Conservation (phyloP, 495 filamentous ascomycete species). For the Pseudevernia furfuracea region DNA sequence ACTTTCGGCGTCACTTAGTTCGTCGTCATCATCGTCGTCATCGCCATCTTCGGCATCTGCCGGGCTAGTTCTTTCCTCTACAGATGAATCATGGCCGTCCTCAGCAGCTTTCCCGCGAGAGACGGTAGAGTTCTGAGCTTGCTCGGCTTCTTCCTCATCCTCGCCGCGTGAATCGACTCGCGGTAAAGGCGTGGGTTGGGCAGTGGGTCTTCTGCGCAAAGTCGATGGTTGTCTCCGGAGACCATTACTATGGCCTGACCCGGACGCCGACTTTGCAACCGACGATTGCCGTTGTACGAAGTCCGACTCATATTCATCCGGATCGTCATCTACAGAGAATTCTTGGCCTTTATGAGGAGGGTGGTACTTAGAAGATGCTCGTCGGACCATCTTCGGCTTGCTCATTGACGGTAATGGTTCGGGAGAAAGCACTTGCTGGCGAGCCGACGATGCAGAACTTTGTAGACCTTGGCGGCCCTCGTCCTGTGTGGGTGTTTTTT, state of each 20-base stretch:
- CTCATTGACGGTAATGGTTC: constrained; percentile 44
- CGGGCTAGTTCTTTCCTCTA: constrained; percentile 31
- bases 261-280: constrained; percentile 24
- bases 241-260: constrained; percentile 21
- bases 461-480: constrained; percentile 8
- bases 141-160: constrained; percentile 37
- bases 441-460: constrained; percentile 18
- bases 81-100: constrained; percentile 24
- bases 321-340: constrained; percentile 91
- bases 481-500: constrained; percentile 27
- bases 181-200: constrained; percentile 50
- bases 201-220: constrained; percentile 57
- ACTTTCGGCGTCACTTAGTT: constrained; percentile 71
- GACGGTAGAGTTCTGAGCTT: constrained; percentile 18
- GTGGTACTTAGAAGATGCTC: constrained; percentile 64
- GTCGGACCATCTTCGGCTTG: constrained; percentile 59
- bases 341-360: constrained; percentile 73
- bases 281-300: constrained; percentile 31
- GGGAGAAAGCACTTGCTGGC: constrained; percentile 45
- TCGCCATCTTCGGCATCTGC: constrained; percentile 35
- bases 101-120: constrained; percentile 17
- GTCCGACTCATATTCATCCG: constrained; percentile 68
- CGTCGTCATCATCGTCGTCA: constrained; percentile 51
- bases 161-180: constrained; percentile 51
- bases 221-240: constrained; percentile 52